Conservation (phyloP, 2,329 filamentous ascomycete species). For the Knufia fluminis region DNA sequence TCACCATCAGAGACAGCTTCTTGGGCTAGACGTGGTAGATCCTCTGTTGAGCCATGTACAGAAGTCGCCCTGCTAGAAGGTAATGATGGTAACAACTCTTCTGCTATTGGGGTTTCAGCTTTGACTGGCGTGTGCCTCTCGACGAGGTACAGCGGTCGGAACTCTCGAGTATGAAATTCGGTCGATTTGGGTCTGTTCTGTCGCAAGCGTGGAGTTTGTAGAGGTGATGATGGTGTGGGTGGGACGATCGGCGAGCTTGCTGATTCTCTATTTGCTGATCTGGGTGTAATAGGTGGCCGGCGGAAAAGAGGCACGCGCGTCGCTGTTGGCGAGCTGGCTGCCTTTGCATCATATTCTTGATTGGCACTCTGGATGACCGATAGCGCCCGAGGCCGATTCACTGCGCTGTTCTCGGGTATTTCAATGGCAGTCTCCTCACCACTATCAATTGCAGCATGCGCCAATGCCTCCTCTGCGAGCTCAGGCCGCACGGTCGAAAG, state of each 20-base stretch:
- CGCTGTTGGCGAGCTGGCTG: constrained; percentile 39
- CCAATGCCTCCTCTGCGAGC: not conserved
- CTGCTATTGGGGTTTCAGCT: constrained; percentile 28
- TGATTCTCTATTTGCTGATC: constrained; percentile 33
- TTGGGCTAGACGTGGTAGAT: constrained; percentile 22
- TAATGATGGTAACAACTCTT: constrained; percentile 40
- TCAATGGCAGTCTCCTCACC: constrained; percentile 8
- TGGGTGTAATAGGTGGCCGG: constrained; percentile 37
- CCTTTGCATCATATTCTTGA: not conserved
- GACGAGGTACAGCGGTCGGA: constrained; percentile 73
- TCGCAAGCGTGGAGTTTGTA: constrained; percentile 27
- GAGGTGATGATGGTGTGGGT: constrained; percentile 34
- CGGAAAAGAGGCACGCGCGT: constrained; percentile 42
- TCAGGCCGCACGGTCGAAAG: not conserved
- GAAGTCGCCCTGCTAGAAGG: constrained; percentile 40
- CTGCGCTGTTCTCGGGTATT: not conserved
- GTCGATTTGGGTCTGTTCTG: constrained; percentile 41
- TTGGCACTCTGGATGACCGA: constrained; percentile 3
- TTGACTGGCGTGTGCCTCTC: constrained; percentile 49
- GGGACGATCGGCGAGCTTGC: constrained; percentile 25
- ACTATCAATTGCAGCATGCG: constrained; percentile 2
- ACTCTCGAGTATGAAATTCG: constrained; percentile 53
- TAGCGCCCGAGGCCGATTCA: constrained; percentile 1
- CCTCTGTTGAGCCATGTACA: constrained; percentile 37
- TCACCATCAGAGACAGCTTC: constrained; percentile 24